Conservation (phyloP, 768 basidiomycete genomes). For the Termitomyces sp. region DNA sequence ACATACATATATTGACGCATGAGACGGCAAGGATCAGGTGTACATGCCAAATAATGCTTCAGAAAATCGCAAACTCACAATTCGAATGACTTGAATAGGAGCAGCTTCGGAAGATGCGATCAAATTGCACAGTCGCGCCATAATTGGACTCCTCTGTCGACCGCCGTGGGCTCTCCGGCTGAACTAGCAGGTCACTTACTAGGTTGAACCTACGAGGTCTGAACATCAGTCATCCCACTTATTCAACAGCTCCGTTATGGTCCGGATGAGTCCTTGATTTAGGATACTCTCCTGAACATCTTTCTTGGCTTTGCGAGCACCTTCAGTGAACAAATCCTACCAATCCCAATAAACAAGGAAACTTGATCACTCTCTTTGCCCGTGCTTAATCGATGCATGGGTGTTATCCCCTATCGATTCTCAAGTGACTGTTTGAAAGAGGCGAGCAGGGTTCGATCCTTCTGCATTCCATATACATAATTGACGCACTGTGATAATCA, state of each 20-base stretch:
- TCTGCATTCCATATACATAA: too few relatives aligned
- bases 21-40: background rate
- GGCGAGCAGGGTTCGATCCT: too few relatives aligned
- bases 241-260: conserved; percentile 49
- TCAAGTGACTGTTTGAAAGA: too few relatives aligned
- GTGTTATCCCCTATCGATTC: conserved; percentile 62
- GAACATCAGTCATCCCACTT: conserved; percentile 45
- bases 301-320: conserved; percentile 61
- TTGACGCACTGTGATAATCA: too few relatives aligned
- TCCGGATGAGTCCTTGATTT: conserved; percentile 20
- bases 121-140: background rate
- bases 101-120: background rate
- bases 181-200: too few relatives aligned
- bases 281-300: conserved; percentile 32
- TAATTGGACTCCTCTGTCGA: too few relatives aligned
- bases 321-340: conserved; percentile 29
- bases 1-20: background rate
- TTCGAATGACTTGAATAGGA: too few relatives aligned
- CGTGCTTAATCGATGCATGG: conserved; percentile 78
- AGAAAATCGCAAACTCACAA: background rate
- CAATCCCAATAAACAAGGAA: background rate
- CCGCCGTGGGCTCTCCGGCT: too few relatives aligned
- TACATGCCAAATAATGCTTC: too few relatives aligned
- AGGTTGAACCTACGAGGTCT: background rate
- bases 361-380: conserved; percentile 24